phyloP scores from a whole-genome alignment of 169 alveolate genomes.

The Amoebophrya sp. region DNA sequence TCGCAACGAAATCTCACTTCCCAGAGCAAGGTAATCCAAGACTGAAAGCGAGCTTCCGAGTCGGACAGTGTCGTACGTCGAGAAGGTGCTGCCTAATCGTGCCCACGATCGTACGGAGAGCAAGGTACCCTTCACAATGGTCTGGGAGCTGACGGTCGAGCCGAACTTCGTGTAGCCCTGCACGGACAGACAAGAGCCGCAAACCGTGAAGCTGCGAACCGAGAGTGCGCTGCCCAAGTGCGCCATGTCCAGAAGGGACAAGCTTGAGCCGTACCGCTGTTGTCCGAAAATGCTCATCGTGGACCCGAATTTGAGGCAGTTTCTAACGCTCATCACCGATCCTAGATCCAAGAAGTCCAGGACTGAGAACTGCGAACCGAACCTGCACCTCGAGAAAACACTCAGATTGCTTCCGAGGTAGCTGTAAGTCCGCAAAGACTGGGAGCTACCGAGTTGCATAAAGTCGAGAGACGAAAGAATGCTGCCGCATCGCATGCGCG shows the following conservation, averaged over 20 bases:
- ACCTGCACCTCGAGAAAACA: background rate
- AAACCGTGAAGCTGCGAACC: background rate
- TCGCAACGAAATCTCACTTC: background rate
- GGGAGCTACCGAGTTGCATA: background rate
- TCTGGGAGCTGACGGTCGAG: background rate
- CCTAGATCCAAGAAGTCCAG: background rate
- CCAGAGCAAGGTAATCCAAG: background rate
- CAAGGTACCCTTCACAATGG: background rate
- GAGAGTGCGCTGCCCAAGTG: constrained; percentile 4
- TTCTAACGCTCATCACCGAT: background rate
- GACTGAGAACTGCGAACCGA: background rate
- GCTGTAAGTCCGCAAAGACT: background rate
- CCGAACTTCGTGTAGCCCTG: constrained; percentile 5
- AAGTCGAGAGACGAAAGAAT: background rate
- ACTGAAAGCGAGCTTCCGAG: background rate
- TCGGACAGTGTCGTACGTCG: background rate
- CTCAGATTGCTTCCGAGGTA: background rate
- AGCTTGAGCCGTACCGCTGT: background rate
- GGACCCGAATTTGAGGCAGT: constrained; percentile 10
- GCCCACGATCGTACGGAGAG: constrained; percentile 11
- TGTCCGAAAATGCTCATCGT: background rate
- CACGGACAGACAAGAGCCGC: background rate
- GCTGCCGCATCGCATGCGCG: background rate
- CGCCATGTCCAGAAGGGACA: background rate
- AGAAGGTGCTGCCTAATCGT: background rate